Evolutionary conservation across 2,329 filamentous ascomycete genomes (phyloP).

Genomic region (Fusarium verticillioides): DNA sequence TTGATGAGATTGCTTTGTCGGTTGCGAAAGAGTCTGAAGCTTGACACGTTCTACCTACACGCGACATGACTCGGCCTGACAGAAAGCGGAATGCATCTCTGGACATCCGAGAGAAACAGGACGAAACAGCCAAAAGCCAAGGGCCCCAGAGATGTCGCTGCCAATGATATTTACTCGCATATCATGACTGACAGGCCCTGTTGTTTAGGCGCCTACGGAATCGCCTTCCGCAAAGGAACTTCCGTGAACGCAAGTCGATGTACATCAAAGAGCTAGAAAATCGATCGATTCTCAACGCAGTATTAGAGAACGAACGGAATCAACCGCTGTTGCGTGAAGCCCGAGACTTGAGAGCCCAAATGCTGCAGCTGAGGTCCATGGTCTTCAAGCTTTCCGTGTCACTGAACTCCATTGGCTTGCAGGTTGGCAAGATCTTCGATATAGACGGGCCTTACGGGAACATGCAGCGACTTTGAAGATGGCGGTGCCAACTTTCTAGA

Average conservation of each 20-base stretch:
- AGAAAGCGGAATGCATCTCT: rapidly evolving
- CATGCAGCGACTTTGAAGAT: background rate
- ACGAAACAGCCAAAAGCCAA: rapidly evolving
- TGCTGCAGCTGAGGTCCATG: background rate
- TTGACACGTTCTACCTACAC: rapidly evolving
- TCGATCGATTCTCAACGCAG: rapidly evolving
- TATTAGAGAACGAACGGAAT: background rate
- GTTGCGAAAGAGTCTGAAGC: rapidly evolving
- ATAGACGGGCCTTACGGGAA: background rate
- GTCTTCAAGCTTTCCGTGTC: background rate
- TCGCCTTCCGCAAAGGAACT: background rate
- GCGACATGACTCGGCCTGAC: rapidly evolving
- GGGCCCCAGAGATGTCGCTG: rapidly evolving
- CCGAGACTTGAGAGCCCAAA: background rate
- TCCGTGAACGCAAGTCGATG: background rate
- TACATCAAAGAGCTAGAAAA: background rate
- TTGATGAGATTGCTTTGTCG: background rate
- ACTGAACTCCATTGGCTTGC: background rate
- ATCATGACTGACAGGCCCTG: background rate
- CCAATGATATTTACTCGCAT: no score
- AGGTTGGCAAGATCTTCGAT: background rate
- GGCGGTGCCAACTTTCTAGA: background rate
- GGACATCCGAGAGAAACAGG: rapidly evolving
- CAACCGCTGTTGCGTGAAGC: rapidly evolving
- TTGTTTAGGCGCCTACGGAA: background rate